Conservation (phyloP, 495 filamentous ascomycete species). For the Thozetella sp. region DNA sequence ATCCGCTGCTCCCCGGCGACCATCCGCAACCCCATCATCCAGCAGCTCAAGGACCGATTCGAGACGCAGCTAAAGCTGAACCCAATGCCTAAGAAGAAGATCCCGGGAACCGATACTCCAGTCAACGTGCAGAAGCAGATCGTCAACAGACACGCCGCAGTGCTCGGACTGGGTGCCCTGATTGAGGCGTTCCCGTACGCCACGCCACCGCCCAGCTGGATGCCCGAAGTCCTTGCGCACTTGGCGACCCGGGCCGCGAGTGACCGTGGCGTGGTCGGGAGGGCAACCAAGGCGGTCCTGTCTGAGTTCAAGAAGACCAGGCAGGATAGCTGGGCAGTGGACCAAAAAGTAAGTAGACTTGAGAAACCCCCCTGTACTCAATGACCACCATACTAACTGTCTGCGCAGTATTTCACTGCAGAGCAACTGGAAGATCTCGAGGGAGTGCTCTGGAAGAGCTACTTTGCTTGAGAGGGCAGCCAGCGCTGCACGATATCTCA, state of each 20-base stretch:
- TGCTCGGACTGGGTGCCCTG: conserved; percentile 87
- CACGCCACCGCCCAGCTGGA: conserved; percentile 89
- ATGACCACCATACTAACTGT: conserved; percentile 13
- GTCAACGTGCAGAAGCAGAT: conserved; percentile 77
- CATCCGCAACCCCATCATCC: conserved; percentile 76
- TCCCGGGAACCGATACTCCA: conserved; percentile 75
- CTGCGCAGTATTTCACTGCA: conserved; percentile 76
- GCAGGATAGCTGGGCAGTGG: conserved; percentile 98
- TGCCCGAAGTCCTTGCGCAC: conserved; percentile 88
- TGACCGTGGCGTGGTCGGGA: conserved; percentile 91
- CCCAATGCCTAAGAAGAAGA: conserved; percentile 77
- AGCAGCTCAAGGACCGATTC: conserved; percentile 76
- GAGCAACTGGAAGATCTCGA: conserved; percentile 96
- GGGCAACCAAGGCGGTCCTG: conserved; percentile 94
- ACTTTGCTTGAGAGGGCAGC: conserved; percentile 91
- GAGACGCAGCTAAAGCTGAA: conserved; percentile 74
- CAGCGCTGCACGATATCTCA: too few species aligned
- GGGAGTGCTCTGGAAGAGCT: conserved; percentile 98
- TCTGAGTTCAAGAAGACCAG: conserved; percentile 99
- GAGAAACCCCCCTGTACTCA: background rate
- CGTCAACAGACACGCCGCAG: conserved; percentile 84
- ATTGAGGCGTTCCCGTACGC: conserved; percentile 97
- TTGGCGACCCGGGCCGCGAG: conserved; percentile 82
- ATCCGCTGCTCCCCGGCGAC: conserved; percentile 91
- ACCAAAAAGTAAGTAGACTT: conserved; percentile 79